These are phyloP conservation scores for Entomortierella chlamydospora DNA, from an alignment of 192 early-diverging fungal genomes.

Conservation along the genomic window DNA sequence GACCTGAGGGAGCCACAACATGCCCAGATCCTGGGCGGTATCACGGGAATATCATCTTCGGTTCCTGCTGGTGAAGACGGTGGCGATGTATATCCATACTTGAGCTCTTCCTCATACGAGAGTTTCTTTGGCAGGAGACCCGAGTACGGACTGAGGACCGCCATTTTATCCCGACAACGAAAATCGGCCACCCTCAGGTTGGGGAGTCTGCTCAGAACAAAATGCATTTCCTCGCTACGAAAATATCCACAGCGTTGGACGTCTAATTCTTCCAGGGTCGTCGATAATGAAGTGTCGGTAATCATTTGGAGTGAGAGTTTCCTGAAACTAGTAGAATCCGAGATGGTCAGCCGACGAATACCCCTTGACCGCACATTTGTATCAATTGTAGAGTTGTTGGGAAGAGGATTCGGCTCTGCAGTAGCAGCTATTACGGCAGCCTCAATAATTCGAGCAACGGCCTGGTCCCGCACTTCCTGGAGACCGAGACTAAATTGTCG, in stretches of 20 bases:
- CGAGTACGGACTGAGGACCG: not conserved
- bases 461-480: not conserved
- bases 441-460: not conserved
- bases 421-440: not conserved
- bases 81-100: not conserved
- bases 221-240: not conserved
- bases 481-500: not conserved
- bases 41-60: not conserved
- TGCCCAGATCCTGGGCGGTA: not conserved
- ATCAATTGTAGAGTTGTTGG: not conserved
- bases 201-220: not conserved
- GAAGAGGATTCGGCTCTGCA: too few relatives aligned
- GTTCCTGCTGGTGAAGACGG: conserved; percentile 7
- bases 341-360: not conserved
- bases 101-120: not conserved
- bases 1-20: not conserved
- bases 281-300: not conserved
- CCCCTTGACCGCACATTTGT: not conserved
- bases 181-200: conserved; percentile 1
- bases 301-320: not conserved
- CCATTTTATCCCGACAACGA: not conserved
- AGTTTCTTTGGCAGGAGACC: not conserved
- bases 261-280: not conserved
- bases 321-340: not conserved
- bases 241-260: not conserved